Evolutionary conservation across 2,329 filamentous ascomycete genomes (phyloP).

Genomic region (Cercospora zeae-maydis): DNA sequence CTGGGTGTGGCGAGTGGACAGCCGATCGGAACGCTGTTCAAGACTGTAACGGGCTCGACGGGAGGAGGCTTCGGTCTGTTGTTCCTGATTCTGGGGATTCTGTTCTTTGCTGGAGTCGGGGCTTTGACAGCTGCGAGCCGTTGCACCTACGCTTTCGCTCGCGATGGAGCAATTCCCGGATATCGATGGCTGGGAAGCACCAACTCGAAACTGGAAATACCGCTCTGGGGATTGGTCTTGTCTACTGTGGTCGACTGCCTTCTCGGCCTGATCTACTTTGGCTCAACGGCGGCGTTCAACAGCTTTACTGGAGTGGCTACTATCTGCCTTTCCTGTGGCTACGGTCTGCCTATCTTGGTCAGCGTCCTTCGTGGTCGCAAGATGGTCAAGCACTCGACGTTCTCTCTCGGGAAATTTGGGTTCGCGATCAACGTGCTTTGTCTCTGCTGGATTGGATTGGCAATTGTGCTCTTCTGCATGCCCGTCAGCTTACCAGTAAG

Average conservation of each 20-base stretch:
- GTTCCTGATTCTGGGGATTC: constrained; percentile 71
- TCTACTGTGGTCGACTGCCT: constrained; percentile 67
- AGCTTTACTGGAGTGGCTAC: constrained; percentile 77
- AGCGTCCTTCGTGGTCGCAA: constrained; percentile 64
- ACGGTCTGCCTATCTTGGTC: constrained; percentile 72
- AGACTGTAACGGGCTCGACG: constrained; percentile 67
- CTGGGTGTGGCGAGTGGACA: constrained; percentile 67
- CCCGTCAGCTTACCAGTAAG: constrained; percentile 46
- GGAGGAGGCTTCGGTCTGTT: constrained; percentile 71
- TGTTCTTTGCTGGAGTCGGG: constrained; percentile 72
- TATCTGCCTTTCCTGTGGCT: constrained; percentile 72
- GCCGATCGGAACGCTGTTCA: constrained; percentile 73
- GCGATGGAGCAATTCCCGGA: constrained; percentile 63
- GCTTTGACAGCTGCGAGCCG: constrained; percentile 69
- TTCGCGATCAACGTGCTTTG: constrained; percentile 64
- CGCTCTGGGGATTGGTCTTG: constrained; percentile 65
- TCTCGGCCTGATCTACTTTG: constrained; percentile 75
- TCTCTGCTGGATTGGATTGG: constrained; percentile 66
- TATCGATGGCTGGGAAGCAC: constrained; percentile 46
- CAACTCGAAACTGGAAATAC: constrained; percentile 63
- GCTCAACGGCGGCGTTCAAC: constrained; percentile 72
- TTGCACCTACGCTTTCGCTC: constrained; percentile 69
- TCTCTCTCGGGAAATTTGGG: constrained; percentile 66
- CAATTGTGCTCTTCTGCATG: constrained; percentile 74
- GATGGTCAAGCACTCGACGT: constrained; percentile 62